Evolutionary conservation across 2,329 filamentous ascomycete species (phyloP), one percentile per base, ranked within the genome.

Genomic region (Phialophora expanda): DNA sequence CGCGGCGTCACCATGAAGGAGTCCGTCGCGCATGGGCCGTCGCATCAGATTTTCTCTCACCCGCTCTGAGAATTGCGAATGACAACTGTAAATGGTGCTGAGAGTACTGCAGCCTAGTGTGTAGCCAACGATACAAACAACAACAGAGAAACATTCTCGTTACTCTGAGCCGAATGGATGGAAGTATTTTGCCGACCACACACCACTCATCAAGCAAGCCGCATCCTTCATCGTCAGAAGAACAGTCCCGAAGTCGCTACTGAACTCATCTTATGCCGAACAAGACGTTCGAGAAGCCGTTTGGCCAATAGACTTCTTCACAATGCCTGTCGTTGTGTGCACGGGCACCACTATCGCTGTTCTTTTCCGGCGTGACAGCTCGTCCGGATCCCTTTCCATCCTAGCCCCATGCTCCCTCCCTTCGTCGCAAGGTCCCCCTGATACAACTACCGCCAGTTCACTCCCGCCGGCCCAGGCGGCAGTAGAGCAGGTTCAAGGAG

Each of bases 401-500:
- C 38, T 8, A n/a, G 38, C 38, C 38, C 17, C 3, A 7, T 41
- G 38, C 38, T 20, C 38, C 5, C 3, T n/a, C 17, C 6, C 17
- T 44, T 44, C 14, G 6, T n/a, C 38, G 38, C 17, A 7, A 7
- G 6, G 17, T 44, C 17, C 14, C 17, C 8, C 6, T 44, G 17
- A 44, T 44, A 44, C 12, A 9, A 34, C 9, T 0, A 44, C 6
- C 17, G 38, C 38, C 3, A 8, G 7, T 12, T 2, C 24, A 5
- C 20, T 24, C 8, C 22, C 8, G 11, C 46, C 20, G 12, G 20
- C 22, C n/a, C 14, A 22, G 48, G 22, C 22, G 22, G 20, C 14
- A 5, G 20, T 11, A 51, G 12, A 11, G 9, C 11, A 28, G 14
- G 38, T 32, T 69, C 54, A 70, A 17, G 68, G 68, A 1, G 66